Base-by-base conservation (phyloP, 108 stramenopile genomes). In the Skeletonema marinoi region DNA sequence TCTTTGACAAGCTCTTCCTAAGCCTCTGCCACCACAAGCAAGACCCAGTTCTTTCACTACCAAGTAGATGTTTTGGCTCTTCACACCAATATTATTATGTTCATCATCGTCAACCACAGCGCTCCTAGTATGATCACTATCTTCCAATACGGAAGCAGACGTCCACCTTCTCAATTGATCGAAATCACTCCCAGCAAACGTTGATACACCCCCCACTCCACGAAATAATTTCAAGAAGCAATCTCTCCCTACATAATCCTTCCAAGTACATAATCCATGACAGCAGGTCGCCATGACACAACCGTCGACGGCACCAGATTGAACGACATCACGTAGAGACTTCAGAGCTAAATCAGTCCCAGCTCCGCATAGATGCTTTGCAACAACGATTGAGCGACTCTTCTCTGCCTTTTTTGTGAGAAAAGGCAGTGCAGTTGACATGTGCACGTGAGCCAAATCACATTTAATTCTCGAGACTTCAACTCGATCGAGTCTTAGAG, bases 261-360 rank as follows among this genome's bases (percentile, higher is more conserved):
- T 68, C 92, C 92, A 96, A 46, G 68, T 68, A 68, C 94, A 96
- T 9, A 92, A 73, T 17, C 94, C 94, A 79, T 96, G 94, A 68
- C 94, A 96, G 63, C 94, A 96, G 4, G 94, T 96, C 1, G 94
- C 94, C 62, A 96, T 72, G 44, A 93, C 66, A 76, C 91, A 96
- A 19, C 82, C 88, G 48, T 79, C 71, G 11, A 93, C 68, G 61
- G 71, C 29, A 32, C 71, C 73, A 61, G 60, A 25, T 36, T 56
- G 21, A 66, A 65, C 60, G 33, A 68, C 31, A 42, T 80, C 59
- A 25, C 75, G 65, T 39, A 93, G 62, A 17, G 92, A 77, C 68
- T 91, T 93, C 19, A 96, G 68, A 13, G 94, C 92, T 44, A 93
- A 67, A 73, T 96, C 94, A 3, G 92, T 93, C 21, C 92, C 90